These are phyloP conservation scores for Fusarium beomiforme DNA, from an alignment of 2,329 filamentous ascomycete genomes.

Conservation along the genomic window DNA sequence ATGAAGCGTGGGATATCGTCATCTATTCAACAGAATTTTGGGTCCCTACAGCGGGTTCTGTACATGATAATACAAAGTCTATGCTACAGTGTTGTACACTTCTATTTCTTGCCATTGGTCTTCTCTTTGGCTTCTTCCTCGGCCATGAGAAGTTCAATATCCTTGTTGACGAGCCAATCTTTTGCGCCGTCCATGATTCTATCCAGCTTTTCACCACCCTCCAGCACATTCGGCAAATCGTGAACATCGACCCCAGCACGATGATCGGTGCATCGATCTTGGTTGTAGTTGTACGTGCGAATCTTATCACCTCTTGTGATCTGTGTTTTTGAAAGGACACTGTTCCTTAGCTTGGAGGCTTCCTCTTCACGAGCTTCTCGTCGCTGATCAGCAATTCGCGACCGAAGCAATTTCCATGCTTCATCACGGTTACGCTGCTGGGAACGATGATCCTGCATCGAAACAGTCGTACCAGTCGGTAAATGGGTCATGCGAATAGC, in stretches of 20 bases:
- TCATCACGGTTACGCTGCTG: conserved; percentile 89
- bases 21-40: not conserved
- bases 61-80: conserved; percentile 29
- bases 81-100: conserved; percentile 5
- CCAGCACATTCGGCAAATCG: conserved; percentile 82
- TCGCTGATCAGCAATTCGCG: conserved; percentile 80
- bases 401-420: conserved; percentile 86
- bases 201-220: conserved; percentile 76
- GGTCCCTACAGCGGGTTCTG: conserved; percentile 24
- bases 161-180: conserved; percentile 78
- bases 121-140: conserved; percentile 61
- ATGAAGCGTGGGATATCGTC: conserved; percentile 17
- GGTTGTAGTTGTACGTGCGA: conserved; percentile 84
- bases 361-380: conserved; percentile 87
- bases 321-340: conserved; percentile 80
- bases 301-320: conserved; percentile 95
- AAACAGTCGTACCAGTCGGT: conserved; percentile 86
- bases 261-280: conserved; percentile 88
- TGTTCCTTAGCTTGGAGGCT: conserved; percentile 76
- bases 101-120: conserved; percentile 19
- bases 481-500: conserved; percentile 92
- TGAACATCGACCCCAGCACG: conserved; percentile 82
- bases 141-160: conserved; percentile 77
- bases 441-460: conserved; percentile 91
- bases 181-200: conserved; percentile 81